Evolutionary conservation across 257 asterid genomes (phyloP).

Genomic region (Przewalskia tangutica): DNA sequence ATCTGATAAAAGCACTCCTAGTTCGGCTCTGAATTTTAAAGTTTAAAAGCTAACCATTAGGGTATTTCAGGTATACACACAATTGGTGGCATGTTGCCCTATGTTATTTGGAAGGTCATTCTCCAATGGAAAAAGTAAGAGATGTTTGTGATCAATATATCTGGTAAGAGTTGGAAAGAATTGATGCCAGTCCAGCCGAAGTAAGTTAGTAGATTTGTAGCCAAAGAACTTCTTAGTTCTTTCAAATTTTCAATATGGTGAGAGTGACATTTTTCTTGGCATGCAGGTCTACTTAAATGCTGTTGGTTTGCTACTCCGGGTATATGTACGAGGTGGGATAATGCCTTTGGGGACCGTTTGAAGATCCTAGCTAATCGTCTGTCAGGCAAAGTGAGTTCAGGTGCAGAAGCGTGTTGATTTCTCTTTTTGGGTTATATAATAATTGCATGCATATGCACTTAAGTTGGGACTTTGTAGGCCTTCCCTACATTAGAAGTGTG

Average conservation of each 20-base stretch:
- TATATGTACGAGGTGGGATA: conserved; percentile 48
- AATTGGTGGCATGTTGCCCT: conserved; percentile 99
- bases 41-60: not conserved
- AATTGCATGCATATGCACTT: not conserved
- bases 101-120: conserved; percentile 81
- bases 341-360: conserved; percentile 49
- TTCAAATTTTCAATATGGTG: not conserved
- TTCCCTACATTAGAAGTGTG: not conserved
- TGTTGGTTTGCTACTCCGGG: conserved; percentile 62
- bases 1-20: not conserved
- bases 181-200: conserved; percentile 62
- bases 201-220: conserved; percentile 21
- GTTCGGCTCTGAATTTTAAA: not conserved
- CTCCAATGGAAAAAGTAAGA: conserved; percentile 49
- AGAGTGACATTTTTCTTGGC: conserved; percentile 1
- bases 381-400: conserved; percentile 52
- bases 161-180: conserved; percentile 78
- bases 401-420: not conserved
- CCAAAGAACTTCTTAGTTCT: not conserved
- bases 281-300: conserved; percentile 82
- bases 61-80: conserved; percentile 63
- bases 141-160: conserved; percentile 61
- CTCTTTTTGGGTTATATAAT: not conserved
- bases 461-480: not conserved
- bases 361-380: conserved; percentile 43